These are phyloP conservation scores for Basipetospora chlamydospora DNA, from an alignment of 2,329 filamentous ascomycete species.

Conservation along the genomic window DNA sequence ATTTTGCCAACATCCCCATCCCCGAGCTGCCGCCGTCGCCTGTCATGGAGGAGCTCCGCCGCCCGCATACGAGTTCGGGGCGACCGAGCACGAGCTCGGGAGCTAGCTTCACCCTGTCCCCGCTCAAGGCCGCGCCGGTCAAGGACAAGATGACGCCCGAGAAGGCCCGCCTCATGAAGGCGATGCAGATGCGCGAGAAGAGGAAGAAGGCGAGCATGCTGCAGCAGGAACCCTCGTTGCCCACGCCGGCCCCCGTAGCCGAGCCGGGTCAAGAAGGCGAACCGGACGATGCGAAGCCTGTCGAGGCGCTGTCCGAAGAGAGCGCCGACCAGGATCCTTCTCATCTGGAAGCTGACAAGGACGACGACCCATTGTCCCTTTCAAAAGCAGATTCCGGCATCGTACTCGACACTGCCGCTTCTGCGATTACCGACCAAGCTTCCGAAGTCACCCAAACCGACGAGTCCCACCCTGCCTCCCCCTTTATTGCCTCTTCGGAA, in stretches of 20 bases:
- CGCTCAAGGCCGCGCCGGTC: slow-evolving; percentile 22
- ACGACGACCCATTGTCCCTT: slow-evolving; percentile 22
- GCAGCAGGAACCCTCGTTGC: slow-evolving; percentile 6
- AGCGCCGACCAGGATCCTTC: slow-evolving; percentile 10
- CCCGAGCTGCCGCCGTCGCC: slow-evolving; percentile 17
- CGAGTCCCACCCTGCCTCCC: slow-evolving; percentile 44
- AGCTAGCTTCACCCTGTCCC: slow-evolving; percentile 5
- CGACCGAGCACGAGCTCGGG: too few species aligned
- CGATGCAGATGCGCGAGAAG: slow-evolving; percentile 76
- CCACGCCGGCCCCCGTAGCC: neutral
- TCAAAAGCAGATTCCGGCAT: slow-evolving; percentile 41
- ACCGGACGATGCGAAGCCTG: slow-evolving; percentile 5
- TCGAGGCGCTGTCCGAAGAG: slow-evolving; percentile 11
- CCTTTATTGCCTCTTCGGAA: slow-evolving; percentile 37
- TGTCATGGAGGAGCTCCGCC: slow-evolving; percentile 14
- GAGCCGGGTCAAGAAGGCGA: neutral
- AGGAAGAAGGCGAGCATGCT: slow-evolving; percentile 38
- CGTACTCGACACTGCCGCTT: slow-evolving; percentile 30
- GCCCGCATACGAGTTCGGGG: slow-evolving; percentile 20
- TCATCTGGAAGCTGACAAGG: slow-evolving; percentile 13
- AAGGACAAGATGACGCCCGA: slow-evolving; percentile 60
- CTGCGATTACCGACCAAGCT: slow-evolving; percentile 28
- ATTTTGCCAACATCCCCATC: slow-evolving; percentile 21
- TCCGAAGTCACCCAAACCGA: slow-evolving; percentile 36
- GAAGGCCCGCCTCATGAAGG: slow-evolving; percentile 86